Conservation (phyloP, 1,284 basidiomycete species). For the Cronartium quercuum region DNA sequence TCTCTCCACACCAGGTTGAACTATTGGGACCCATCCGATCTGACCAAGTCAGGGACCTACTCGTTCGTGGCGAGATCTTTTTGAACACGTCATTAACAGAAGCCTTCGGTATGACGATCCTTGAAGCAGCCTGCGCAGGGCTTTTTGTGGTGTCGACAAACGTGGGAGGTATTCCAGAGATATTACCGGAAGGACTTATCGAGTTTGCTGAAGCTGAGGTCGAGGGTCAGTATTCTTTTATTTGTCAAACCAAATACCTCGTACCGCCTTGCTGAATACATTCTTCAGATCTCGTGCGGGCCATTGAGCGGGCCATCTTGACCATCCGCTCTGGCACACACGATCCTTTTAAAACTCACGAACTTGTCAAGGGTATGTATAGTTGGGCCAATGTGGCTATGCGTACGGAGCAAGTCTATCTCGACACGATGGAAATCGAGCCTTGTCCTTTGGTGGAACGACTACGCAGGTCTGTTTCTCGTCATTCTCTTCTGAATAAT, state of each 20-base stretch:
- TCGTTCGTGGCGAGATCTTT: constrained; percentile 78
- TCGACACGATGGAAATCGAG: constrained; percentile 58
- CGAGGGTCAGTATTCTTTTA: constrained; percentile 54
- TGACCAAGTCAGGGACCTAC: constrained; percentile 72
- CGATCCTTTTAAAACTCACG: constrained; percentile 71
- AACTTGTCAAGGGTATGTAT: constrained; percentile 73
- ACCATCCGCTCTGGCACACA: constrained; percentile 66
- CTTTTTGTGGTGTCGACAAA: constrained; percentile 88
- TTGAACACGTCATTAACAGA: constrained; percentile 95
- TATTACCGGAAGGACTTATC: constrained; percentile 86
- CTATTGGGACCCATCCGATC: constrained; percentile 76
- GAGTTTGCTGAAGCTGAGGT: constrained; percentile 87
- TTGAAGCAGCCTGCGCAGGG: constrained; percentile 92
- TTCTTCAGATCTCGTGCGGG: constrained; percentile 69
- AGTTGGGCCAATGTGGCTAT: constrained; percentile 74
- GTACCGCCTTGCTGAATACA: background rate
- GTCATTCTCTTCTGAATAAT: no score
- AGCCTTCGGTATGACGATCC: constrained; percentile 89
- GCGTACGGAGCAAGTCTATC: constrained; percentile 78
- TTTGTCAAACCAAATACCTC: background rate
- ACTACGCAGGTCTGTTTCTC: constrained; percentile 59
- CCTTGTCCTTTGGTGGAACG: constrained; percentile 64
- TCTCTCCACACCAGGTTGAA: constrained; percentile 78
- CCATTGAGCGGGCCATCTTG: constrained; percentile 70
- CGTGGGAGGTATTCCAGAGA: constrained; percentile 93